Evolutionary conservation across 345 rosid species (phyloP).

Genomic region (Aethionema arabicum): DNA sequence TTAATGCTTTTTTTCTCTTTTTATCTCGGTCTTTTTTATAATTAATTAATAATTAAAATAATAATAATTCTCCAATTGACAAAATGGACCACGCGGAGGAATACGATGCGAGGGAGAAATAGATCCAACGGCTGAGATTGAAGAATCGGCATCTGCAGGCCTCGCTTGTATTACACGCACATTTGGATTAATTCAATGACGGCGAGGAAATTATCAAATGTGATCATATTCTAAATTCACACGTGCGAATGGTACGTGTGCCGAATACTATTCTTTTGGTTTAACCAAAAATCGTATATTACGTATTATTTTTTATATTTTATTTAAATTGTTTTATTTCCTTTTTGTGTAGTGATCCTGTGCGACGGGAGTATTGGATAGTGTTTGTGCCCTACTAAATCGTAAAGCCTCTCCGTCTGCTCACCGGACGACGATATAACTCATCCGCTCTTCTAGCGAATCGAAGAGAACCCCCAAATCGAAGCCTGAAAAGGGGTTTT

Average conservation of each 20-base stretch:
- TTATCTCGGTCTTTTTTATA: background rate
- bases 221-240: no score
- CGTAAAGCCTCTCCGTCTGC: background rate
- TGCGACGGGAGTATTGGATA: no score
- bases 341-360: no score
- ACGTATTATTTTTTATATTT: no score
- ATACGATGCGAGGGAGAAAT: conserved; percentile 3
- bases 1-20: conserved; percentile 1
- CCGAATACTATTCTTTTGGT: no score
- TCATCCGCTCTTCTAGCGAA: background rate
- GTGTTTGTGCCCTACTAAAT: no score
- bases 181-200: background rate
- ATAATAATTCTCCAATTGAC: background rate
- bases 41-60: background rate
- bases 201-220: no score
- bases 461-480: background rate
- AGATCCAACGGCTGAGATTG: conserved; percentile 13
- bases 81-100: conserved; percentile 29
- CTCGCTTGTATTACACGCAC: conserved; percentile 18
- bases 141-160: background rate
- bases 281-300: no score
- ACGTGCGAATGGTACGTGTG: no score
- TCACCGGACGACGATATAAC: background rate
- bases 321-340: no score
- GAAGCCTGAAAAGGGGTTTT: conserved; percentile 2